Evolutionary conservation across 2,329 filamentous ascomycete species (phyloP), one percentile per base, ranked within the genome.

Genomic region (Didymella glomerata): DNA sequence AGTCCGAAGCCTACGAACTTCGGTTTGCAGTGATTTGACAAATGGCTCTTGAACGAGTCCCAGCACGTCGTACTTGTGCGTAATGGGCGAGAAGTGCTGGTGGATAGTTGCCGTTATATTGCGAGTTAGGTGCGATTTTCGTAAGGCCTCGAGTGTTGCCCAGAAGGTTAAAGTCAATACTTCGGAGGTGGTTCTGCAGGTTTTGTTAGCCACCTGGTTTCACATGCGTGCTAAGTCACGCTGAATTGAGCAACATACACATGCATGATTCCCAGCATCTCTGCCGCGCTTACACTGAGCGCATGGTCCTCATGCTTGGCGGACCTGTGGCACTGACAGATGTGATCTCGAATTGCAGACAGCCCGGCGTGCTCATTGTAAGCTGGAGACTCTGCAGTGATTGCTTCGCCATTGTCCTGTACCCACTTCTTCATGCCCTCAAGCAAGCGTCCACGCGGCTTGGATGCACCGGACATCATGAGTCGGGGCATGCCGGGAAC

Each of bases 371-470:
- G 18, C 30, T 64, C 63, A 47, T 75, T 65, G 63, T 63, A 70
- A 3, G 50, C 18, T 4, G 64, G 47, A 38, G 68, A 66, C 3
- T 62, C 55, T 4, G 55, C 54, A 0, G 22, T 55, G 18, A 61
- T 44, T 5, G n/a, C 14, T 34, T 4, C 4, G 14, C 13, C 11
- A 1, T 30, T 18, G 1, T 30, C 20, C 22, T 18, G 62, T 18
- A 70, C 41, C 72, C 71, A 75, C 20, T 62, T 66, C 36, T 59
- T 60, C 7, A 76, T 40, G n/a, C 64, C 63, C 28, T 64, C 46
- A 10, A 63, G 58, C 27, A 74, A 46, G 8, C 63, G 63, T 34
- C 70, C 64, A 5, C 68, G 69, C 1, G 65, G 50, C 7, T 57
- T 60, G 1, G 63, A 60, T n/a, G 65, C 57, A 27, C 41, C 50